These are phyloP conservation scores for Apiospora marii DNA, from an alignment of 2,329 filamentous ascomycete genomes.

Conservation along the genomic window DNA sequence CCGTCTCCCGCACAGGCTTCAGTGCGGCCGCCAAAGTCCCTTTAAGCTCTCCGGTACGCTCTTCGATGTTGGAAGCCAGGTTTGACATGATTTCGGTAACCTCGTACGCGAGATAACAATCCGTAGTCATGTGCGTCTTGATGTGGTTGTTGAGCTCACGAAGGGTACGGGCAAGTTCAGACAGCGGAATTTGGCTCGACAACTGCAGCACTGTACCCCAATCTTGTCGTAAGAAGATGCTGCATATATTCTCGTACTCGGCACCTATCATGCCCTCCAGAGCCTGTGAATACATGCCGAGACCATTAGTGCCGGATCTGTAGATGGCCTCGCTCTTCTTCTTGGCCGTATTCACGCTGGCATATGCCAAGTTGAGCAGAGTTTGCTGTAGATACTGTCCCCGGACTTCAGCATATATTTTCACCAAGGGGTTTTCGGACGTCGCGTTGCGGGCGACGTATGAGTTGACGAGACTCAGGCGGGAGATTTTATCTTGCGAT, in stretches of 20 bases:
- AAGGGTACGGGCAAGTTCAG: constrained; percentile 84
- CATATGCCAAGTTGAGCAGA: constrained; percentile 85
- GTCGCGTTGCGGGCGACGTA: constrained; percentile 71
- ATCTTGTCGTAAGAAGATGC: constrained; percentile 85
- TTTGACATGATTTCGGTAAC: constrained; percentile 89
- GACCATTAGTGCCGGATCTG: constrained; percentile 86
- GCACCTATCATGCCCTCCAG: constrained; percentile 87
- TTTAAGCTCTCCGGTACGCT: constrained; percentile 86
- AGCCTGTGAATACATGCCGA: constrained; percentile 85
- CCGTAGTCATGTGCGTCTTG: constrained; percentile 83
- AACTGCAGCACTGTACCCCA: constrained; percentile 81
- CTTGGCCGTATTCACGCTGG: constrained; percentile 83
- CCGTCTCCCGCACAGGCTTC: constrained; percentile 90
- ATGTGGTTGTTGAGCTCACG: constrained; percentile 91
- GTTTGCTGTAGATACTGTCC: constrained; percentile 86
- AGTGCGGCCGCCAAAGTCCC: constrained; percentile 82
- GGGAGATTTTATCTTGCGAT: constrained; percentile 76
- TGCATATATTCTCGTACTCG: constrained; percentile 90
- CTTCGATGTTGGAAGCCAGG: constrained; percentile 81
- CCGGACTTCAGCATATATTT: constrained; percentile 85
- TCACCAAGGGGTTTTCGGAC: constrained; percentile 73
- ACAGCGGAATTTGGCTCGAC: constrained; percentile 79
- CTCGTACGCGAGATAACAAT: constrained; percentile 95
- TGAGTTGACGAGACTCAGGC: constrained; percentile 79
- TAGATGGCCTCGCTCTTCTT: constrained; percentile 88